Conservation (phyloP, 495 filamentous ascomycete species). For the Lophiotrema nucula region DNA sequence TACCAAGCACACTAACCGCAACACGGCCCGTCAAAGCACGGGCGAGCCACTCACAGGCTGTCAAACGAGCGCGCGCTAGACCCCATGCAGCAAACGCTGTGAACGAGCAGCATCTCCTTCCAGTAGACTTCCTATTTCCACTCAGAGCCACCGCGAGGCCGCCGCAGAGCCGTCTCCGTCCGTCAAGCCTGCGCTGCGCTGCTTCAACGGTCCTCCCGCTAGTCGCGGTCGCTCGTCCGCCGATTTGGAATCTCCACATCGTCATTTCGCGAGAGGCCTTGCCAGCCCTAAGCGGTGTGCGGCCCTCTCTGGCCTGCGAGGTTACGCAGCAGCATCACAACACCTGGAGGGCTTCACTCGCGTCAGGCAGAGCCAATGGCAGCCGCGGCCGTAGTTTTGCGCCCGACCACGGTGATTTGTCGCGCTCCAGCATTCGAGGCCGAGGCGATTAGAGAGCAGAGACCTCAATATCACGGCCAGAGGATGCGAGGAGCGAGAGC, state of each 20-base stretch:
- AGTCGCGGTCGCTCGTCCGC: background rate
- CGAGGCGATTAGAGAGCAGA: no score
- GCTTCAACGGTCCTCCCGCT: background rate
- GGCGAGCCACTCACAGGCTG: no score
- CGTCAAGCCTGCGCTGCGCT: background rate
- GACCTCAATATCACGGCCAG: no score
- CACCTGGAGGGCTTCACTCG: no score
- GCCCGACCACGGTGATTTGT: no score
- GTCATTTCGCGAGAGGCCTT: background rate
- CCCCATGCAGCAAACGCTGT: slow-evolving; percentile 30
- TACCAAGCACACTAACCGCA: slow-evolving; percentile 21
- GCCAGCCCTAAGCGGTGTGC: slow-evolving; percentile 24
- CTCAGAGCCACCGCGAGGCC: background rate
- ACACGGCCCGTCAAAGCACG: no score
- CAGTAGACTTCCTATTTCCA: background rate
- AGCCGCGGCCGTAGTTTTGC: no score
- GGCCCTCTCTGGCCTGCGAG: no score
- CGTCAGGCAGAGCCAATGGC: no score
- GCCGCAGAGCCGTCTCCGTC: background rate
- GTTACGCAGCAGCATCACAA: slow-evolving; percentile 8
- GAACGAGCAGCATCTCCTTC: slow-evolving; percentile 2
- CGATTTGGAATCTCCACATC: slow-evolving; percentile 11
- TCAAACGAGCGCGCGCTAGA: background rate
- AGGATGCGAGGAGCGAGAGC: no score
- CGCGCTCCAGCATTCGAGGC: no score